phyloP scores from a whole-genome alignment of 176 grass and related monocot genomes.

The Thalia dealbata region DNA sequence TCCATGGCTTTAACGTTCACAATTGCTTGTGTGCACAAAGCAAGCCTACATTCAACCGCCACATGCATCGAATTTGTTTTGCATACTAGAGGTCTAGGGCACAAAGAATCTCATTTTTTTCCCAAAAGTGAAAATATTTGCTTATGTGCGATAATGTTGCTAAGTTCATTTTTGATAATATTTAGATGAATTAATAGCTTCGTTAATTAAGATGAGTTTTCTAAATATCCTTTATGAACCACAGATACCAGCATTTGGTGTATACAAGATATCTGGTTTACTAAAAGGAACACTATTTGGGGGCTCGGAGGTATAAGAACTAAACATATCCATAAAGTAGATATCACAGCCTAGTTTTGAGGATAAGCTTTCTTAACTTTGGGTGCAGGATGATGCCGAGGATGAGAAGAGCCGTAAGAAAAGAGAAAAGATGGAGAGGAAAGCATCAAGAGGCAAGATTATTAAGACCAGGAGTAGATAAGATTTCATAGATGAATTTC shows the following conservation, averaged over 20 bases:
- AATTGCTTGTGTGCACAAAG: too few relatives aligned
- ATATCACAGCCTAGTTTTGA: slow-evolving; percentile 8
- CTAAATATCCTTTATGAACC: slow-evolving; percentile 14
- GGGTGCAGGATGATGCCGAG: slow-evolving; percentile 45
- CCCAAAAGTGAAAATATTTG: too few relatives aligned
- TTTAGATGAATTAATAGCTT: not conserved
- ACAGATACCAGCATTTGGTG: slow-evolving; percentile 85
- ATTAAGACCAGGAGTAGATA: slow-evolving; percentile 58
- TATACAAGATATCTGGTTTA: slow-evolving; percentile 63
- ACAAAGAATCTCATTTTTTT: too few relatives aligned
- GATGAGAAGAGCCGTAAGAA: slow-evolving; percentile 92
- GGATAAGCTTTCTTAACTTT: slow-evolving; percentile 12
- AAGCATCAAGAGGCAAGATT: slow-evolving; percentile 77
- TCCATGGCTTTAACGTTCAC: too few relatives aligned
- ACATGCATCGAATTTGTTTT: too few relatives aligned
- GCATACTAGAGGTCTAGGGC: too few relatives aligned
- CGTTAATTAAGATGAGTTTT: not conserved
- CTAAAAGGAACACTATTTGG: slow-evolving; percentile 66
- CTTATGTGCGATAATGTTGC: not conserved
- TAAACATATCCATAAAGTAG: not conserved
- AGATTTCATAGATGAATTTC: slow-evolving; percentile 14
- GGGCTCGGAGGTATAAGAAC: slow-evolving; percentile 45
- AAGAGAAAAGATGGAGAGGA: slow-evolving; percentile 95
- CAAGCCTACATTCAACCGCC: too few relatives aligned
- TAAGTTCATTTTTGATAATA: not conserved